Conservation (phyloP, 768 basidiomycete genomes). For the Cytidiella melzeri region DNA sequence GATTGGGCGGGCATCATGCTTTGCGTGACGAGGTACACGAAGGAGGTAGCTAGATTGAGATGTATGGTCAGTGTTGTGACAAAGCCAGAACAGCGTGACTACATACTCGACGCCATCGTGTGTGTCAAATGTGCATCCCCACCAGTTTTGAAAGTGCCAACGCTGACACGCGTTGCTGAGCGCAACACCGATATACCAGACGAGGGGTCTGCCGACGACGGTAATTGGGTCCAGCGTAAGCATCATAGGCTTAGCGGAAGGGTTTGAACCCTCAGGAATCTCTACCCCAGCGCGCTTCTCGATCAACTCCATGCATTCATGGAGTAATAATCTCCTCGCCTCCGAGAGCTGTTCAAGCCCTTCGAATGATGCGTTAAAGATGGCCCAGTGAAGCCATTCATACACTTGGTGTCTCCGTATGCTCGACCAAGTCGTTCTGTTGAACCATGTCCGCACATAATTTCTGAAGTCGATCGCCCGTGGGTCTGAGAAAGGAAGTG, state of each 20-base stretch:
- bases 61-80: neutral
- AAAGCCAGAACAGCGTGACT: neutral
- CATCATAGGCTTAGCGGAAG: slow-evolving; percentile 47
- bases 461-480: slow-evolving; percentile 71
- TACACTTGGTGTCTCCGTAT: slow-evolving; percentile 58
- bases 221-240: slow-evolving; percentile 76
- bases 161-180: slow-evolving; percentile 43
- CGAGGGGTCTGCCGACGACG: slow-evolving; percentile 61
- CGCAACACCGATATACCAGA: slow-evolving; percentile 52
- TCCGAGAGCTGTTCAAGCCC: slow-evolving; percentile 40
- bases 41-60: slow-evolving; percentile 55
- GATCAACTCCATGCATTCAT: slow-evolving; percentile 53
- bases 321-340: slow-evolving; percentile 43
- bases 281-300: slow-evolving; percentile 66
- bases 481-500: slow-evolving; percentile 57
- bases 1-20: slow-evolving; percentile 55
- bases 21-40: slow-evolving; percentile 50
- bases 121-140: slow-evolving; percentile 37
- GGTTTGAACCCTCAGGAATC: slow-evolving; percentile 56
- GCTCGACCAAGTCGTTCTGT: slow-evolving; percentile 65
- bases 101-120: slow-evolving; percentile 69
- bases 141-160: slow-evolving; percentile 35
- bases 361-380: slow-evolving; percentile 65
- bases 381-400: slow-evolving; percentile 80
- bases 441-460: slow-evolving; percentile 63